These are phyloP conservation scores for Spathaspora hagerdaliae DNA, from an alignment of 805 yeast species.

Conservation along the genomic window DNA sequence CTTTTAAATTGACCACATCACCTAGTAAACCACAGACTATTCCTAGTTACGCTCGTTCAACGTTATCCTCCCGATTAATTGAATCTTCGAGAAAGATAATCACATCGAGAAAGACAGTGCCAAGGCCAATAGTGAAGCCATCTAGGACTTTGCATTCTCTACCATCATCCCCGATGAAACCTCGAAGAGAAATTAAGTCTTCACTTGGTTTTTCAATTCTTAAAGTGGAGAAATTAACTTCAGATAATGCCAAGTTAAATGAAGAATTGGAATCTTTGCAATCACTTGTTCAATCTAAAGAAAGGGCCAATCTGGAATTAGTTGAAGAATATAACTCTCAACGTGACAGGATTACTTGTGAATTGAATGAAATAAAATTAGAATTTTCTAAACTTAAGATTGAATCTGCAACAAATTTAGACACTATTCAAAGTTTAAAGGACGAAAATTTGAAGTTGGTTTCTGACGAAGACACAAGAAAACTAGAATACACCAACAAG, in stretches of 20 bases:
- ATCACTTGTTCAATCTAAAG: background rate
- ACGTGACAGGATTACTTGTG: background rate
- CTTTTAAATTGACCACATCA: slow-evolving; percentile 11
- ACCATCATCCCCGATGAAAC: background rate
- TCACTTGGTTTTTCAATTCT: background rate
- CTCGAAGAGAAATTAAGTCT: background rate
- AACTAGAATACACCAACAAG: background rate
- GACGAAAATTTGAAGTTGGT: background rate
- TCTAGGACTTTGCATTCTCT: background rate
- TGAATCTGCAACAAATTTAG: background rate
- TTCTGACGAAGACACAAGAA: background rate
- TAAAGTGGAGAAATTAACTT: background rate
- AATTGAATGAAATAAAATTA: background rate
- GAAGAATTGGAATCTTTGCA: background rate
- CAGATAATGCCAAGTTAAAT: background rate
- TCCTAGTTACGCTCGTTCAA: slow-evolving; percentile 32
- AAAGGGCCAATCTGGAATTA: background rate
- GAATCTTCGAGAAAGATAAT: background rate
- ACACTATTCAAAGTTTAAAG: no score
- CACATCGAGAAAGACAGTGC: background rate
- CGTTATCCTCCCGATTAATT: slow-evolving; percentile 17
- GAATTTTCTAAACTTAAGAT: background rate
- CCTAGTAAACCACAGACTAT: slow-evolving; percentile 1
- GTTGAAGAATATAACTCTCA: background rate
- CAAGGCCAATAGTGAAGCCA: background rate